Percentiles rank a stretch among this genome's conserved stretches.
phyloP scores from a whole-genome alignment of 2,329 filamentous ascomycete species.

The Furcasterigmium sp. region DNA sequence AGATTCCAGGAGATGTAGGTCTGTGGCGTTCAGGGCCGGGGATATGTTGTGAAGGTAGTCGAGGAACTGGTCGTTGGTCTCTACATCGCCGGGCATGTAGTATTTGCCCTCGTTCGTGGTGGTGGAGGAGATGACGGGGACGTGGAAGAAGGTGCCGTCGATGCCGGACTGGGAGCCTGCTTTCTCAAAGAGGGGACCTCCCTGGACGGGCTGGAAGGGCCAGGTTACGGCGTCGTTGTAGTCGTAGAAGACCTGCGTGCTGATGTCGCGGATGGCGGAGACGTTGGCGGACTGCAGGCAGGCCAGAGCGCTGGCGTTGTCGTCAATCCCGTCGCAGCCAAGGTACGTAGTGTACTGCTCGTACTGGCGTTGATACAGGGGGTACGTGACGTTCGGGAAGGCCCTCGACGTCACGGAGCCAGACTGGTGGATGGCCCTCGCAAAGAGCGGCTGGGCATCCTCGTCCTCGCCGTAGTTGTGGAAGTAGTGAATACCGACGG shows the following conservation, averaged over 20 bases:
- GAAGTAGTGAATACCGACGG: slow-evolving; percentile 30
- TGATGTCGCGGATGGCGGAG: slow-evolving; percentile 28
- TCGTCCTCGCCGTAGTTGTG: slow-evolving; percentile 27
- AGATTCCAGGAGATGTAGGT: slow-evolving; percentile 19
- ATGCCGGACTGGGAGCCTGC: slow-evolving; percentile 33
- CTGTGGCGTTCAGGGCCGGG: slow-evolving; percentile 19
- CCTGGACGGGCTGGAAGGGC: slow-evolving; percentile 43
- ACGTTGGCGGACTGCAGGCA: slow-evolving; percentile 33
- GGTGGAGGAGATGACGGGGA: slow-evolving; percentile 29
- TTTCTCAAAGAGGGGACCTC: slow-evolving; percentile 39
- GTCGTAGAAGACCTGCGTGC: slow-evolving; percentile 28
- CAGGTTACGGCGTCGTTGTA: slow-evolving; percentile 35
- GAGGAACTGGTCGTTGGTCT: slow-evolving; percentile 29
- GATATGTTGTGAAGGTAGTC: slow-evolving; percentile 28
- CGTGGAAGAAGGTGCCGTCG: slow-evolving; percentile 29
- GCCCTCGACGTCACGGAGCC: slow-evolving; percentile 29
- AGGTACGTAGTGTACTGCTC: slow-evolving; percentile 20
- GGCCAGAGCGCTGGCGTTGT: slow-evolving; percentile 24
- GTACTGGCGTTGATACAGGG: slow-evolving; percentile 25
- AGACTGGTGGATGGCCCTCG: slow-evolving; percentile 28
- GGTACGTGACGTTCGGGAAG: slow-evolving; percentile 26
- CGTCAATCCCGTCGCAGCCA: slow-evolving; percentile 18
- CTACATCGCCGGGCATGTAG: slow-evolving; percentile 22
- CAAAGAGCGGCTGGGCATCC: slow-evolving; percentile 22
- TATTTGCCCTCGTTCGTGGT: slow-evolving; percentile 29